Percentiles rank a stretch among this genome's conserved stretches.
Evolutionary conservation across 305 asterid species (phyloP).

Genomic region (Solanum aculeatissimum): DNA sequence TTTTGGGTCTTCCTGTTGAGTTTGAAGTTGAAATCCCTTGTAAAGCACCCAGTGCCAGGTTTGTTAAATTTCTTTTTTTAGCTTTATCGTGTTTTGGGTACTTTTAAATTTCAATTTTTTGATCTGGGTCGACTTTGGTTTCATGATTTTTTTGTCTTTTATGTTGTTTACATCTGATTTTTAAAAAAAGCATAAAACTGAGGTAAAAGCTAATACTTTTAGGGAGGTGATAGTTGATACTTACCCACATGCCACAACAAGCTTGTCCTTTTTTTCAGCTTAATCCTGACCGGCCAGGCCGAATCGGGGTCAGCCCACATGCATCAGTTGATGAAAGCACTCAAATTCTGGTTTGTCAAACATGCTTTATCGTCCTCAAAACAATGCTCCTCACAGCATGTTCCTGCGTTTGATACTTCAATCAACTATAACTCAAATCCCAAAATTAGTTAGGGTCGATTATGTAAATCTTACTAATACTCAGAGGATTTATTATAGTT

Average conservation of each 20-base stretch:
- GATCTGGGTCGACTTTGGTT: background rate
- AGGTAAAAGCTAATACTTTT: background rate
- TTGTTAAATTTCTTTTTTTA: background rate
- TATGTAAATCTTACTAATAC: background rate
- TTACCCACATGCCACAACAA: background rate
- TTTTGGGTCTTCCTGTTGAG: conserved; percentile 88
- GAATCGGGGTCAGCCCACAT: too few species aligned
- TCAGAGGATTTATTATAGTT: background rate
- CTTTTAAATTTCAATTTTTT: background rate
- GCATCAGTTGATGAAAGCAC: too few species aligned
- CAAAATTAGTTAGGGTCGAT: background rate
- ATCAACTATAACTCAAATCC: background rate
- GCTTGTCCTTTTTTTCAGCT: background rate
- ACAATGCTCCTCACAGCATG: too few species aligned
- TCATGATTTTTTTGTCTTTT: background rate
- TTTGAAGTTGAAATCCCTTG: conserved; percentile 79
- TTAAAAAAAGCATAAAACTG: background rate
- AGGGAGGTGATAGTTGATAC: background rate
- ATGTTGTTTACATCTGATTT: background rate
- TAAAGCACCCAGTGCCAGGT: conserved; percentile 95
- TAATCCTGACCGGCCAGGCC: too few species aligned
- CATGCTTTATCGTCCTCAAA: too few species aligned
- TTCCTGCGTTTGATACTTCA: background rate
- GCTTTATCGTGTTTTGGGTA: background rate
- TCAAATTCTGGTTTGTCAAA: too few species aligned